Percentiles rank a stretch among this genome's conserved stretches.
Evolutionary conservation across 768 basidiomycete species (phyloP).

Genomic region (Suillus discolor): DNA sequence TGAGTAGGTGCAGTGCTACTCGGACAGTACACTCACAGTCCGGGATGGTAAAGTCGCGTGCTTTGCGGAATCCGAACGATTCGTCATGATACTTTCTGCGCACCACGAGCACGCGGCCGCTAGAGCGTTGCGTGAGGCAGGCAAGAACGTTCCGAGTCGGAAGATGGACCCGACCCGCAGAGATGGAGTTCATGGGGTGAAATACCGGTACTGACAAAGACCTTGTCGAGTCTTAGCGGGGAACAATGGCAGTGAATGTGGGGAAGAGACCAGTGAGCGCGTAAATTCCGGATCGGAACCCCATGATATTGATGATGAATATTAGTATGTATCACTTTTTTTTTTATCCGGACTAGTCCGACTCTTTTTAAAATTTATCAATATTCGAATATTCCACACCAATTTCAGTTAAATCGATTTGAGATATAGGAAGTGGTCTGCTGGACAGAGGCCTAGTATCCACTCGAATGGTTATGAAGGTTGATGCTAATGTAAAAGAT

Average conservation of each 20-base stretch:
- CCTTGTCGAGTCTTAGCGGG: neutral
- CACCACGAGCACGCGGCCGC: conserved; percentile 24
- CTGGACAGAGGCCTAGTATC: neutral
- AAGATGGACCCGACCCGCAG: neutral
- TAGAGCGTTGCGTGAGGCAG: neutral
- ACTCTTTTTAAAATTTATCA: neutral
- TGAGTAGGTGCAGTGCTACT: neutral
- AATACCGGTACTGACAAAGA: neutral
- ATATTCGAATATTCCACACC: neutral
- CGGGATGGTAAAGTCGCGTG: conserved; percentile 61
- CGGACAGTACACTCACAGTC: conserved; percentile 57
- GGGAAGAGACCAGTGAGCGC: neutral
- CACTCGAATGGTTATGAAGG: neutral
- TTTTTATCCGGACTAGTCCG: neutral
- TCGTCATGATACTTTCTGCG: conserved; percentile 67
- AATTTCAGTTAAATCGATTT: neutral
- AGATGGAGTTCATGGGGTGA: neutral
- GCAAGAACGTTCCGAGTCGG: neutral
- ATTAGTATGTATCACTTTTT: neutral
- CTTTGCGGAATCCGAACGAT: conserved; percentile 76
- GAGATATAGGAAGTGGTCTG: neutral
- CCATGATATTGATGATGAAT: neutral
- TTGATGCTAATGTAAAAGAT: neutral
- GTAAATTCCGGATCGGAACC: neutral
- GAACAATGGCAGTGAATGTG: too few species aligned